These are phyloP conservation scores for Leersia perrieri DNA, from an alignment of 176 grass and related monocot genomes.

Conservation along the genomic window DNA sequence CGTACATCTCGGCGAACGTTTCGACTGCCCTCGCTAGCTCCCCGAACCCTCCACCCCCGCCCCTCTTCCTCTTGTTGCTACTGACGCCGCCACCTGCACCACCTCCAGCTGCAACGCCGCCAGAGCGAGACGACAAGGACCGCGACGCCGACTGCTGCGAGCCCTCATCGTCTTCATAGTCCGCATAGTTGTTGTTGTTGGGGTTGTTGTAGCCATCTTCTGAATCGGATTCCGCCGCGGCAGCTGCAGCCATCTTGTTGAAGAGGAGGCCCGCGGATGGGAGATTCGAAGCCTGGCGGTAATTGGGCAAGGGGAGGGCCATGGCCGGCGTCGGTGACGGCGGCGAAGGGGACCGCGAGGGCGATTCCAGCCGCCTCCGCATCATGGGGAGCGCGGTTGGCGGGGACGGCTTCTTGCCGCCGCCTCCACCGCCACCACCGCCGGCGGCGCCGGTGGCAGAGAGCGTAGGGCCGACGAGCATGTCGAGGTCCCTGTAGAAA, in stretches of 20 bases:
- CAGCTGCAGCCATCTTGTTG: constrained; percentile 56
- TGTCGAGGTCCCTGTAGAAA: constrained; percentile 77
- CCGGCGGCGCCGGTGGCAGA: background rate
- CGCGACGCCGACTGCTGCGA: constrained; percentile 51
- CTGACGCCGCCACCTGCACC: background rate
- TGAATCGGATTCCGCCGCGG: constrained; percentile 53
- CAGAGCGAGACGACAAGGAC: constrained; percentile 56
- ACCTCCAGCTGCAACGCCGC: background rate
- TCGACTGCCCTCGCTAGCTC: constrained; percentile 77
- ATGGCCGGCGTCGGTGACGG: constrained; percentile 32
- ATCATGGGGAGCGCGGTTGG: constrained; percentile 29
- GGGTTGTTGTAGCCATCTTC: constrained; percentile 55
- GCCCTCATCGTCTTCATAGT: constrained; percentile 37
- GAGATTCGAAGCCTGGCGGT: constrained; percentile 33
- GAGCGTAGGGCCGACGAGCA: constrained; percentile 66
- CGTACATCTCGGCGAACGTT: constrained; percentile 81
- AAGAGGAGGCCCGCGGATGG: constrained; percentile 51
- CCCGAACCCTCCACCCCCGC: constrained; percentile 50
- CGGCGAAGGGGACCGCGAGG: constrained; percentile 36
- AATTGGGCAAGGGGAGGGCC: constrained; percentile 44
- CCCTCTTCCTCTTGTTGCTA: constrained; percentile 35
- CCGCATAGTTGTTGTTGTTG: constrained; percentile 1
- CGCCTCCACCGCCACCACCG: background rate
- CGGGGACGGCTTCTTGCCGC: constrained; percentile 35
- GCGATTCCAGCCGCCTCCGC: constrained; percentile 26